Evolutionary conservation across 495 filamentous ascomycete genomes (phyloP).

Genomic region (Neurospora sp.): DNA sequence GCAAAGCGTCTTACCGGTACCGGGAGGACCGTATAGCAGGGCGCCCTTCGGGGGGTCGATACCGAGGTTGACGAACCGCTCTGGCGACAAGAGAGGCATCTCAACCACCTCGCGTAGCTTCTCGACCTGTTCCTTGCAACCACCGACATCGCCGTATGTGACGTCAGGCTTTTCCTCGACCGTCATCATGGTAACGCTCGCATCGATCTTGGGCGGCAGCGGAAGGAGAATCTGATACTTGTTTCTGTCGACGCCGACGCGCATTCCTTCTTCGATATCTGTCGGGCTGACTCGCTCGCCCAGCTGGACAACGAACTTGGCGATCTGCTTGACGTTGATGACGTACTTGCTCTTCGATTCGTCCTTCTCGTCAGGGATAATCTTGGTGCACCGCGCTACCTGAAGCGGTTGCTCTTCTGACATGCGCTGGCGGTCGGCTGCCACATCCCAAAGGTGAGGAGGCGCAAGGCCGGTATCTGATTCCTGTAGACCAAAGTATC

Average conservation of each 20-base stretch:
- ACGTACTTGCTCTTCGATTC: slow-evolving; percentile 98
- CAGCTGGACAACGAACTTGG: slow-evolving; percentile 97
- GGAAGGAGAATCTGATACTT: slow-evolving; percentile 98
- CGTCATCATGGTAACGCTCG: slow-evolving; percentile 99
- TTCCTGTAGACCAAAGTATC: slow-evolving; percentile 48
- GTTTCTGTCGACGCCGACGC: slow-evolving; percentile 94
- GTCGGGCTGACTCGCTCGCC: slow-evolving; percentile 95
- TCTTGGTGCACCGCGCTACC: slow-evolving; percentile 97
- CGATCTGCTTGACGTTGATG: slow-evolving; percentile 99
- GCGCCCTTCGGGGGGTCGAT: slow-evolving; percentile 98
- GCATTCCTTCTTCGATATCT: slow-evolving; percentile 99
- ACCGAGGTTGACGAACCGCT: slow-evolving; percentile 92
- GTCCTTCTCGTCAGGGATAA: slow-evolving; percentile 95
- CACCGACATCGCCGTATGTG: slow-evolving; percentile 96
- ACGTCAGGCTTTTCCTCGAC: slow-evolving; percentile 99
- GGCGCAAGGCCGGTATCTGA: slow-evolving; percentile 97
- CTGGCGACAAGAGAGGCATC: slow-evolving; percentile 91
- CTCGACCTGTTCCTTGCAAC: slow-evolving; percentile 99
- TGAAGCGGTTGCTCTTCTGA: slow-evolving; percentile 94
- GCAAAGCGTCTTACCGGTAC: slow-evolving; percentile 96
- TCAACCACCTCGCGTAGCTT: slow-evolving; percentile 98
- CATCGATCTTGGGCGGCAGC: slow-evolving; percentile 97
- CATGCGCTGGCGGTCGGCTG: slow-evolving; percentile 96
- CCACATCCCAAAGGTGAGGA: slow-evolving; percentile 97
- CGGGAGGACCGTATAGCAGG: slow-evolving; percentile 90